Base-by-base conservation (phyloP, 1,284 basidiomycete genomes). In the Cryptococcus sp. region DNA sequence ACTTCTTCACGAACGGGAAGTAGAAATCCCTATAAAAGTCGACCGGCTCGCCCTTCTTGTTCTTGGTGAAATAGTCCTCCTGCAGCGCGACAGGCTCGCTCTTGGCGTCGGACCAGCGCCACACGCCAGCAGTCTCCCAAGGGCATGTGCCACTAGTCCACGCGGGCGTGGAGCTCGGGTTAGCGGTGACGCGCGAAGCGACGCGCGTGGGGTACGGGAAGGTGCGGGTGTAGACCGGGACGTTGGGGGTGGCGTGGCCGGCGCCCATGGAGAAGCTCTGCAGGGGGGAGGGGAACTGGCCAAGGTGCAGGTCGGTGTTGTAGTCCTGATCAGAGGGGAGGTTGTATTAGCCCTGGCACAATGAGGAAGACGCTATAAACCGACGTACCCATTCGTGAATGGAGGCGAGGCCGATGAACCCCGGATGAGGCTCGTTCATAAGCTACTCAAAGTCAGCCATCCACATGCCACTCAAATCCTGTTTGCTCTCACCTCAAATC, bases 381-480 rank as follows among this genome's bases (percentile, higher is more conserved):
- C 13, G 15, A 64, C 72, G 43, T 48, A 72, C 87, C 78, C 91
- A 98, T 35, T 80, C 80, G 67, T 97, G 86, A 51, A 97, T 82
- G 2, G 90, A 91, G 42, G 84, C 80, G 3, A 95, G 79, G 55
- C 88, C 84, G 59, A 96, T 85, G 70, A 93, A 96, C 23, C 95
- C 96, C 68, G 87, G 82, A 77, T 98, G 94, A 0, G 95, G 95
- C 76, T 98, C 95, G 68, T 98, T 98, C 83, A 97, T 88, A 72
- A 91, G 83, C 88, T 91, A 57, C 20, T 28, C 21, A 20, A 18
- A 15, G 38, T 9, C 37, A 46, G 48, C 5, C 33, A 44, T 53
- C 7, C 52, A 39, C 36, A 52, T 21, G 3, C 9, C 4, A 8
- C 2, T 20, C 20, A 7, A 15, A 46, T 42, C 13, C 49, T 56